Conservation (phyloP, 2,329 filamentous ascomycete species). For the Ceratocystis harringtonii region DNA sequence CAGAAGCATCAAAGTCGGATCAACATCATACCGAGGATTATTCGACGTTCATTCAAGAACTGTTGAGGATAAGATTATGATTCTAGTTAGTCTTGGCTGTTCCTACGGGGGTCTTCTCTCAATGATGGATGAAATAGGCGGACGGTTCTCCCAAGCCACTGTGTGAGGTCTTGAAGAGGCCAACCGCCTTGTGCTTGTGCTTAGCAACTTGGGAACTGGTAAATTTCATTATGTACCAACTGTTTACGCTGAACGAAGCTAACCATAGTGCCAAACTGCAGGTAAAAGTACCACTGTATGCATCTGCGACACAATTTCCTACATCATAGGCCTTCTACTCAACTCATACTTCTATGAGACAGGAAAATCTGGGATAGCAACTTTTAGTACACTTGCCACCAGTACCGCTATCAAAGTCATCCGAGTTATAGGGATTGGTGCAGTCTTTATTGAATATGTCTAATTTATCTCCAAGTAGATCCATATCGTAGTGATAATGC, state of each 20-base stretch:
- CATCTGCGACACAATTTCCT: conserved; percentile 51
- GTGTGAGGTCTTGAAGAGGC: conserved; percentile 27
- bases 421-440: conserved; percentile 45
- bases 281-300: conserved; percentile 62
- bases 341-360: conserved; percentile 49
- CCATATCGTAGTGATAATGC: conserved; percentile 34
- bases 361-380: conserved; percentile 20
- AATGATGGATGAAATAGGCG: too few species aligned
- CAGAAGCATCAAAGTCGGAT: too few species aligned
- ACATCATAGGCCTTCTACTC: conserved; percentile 45
- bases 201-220: conserved; percentile 67
- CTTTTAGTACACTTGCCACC: too few species aligned
- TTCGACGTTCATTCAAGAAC: too few species aligned
- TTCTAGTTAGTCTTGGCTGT: too few species aligned
- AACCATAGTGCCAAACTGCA: conserved; percentile 16
- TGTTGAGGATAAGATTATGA: too few species aligned
- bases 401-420: conserved; percentile 27
- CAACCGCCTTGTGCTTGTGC: conserved; percentile 32
- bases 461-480: conserved; percentile 45
- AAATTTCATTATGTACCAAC: conserved; percentile 18
- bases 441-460: conserved; percentile 64
- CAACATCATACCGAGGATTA: too few species aligned
- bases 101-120: too few species aligned
- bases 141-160: too few species aligned
- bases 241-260: background rate